A percentile compares a stretch with the other conserved stretches of the same genome.
Evolutionary conservation across 345 rosid species (phyloP).

Genomic region (Populus euphratica): DNA sequence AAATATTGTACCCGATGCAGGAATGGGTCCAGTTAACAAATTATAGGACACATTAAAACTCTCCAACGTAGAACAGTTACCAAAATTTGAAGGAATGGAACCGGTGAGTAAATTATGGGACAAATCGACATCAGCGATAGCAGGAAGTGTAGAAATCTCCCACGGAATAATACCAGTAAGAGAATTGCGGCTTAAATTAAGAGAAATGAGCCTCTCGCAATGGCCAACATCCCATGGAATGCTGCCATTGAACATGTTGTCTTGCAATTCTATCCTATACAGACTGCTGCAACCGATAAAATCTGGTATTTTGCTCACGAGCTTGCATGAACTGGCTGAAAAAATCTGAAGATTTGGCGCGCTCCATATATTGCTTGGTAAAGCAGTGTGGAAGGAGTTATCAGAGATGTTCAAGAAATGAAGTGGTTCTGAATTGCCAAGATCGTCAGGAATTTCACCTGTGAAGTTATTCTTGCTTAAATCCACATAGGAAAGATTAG

Average conservation of each 20-base stretch:
- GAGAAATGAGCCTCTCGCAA: slow-evolving; percentile 69
- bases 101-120: slow-evolving; percentile 77
- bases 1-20: slow-evolving; percentile 60
- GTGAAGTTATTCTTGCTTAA: slow-evolving; percentile 65
- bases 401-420: slow-evolving; percentile 73
- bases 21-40: slow-evolving; percentile 68
- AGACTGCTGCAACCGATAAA: slow-evolving; percentile 62
- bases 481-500: slow-evolving; percentile 66
- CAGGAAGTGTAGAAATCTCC: slow-evolving; percentile 75
- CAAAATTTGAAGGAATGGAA: slow-evolving; percentile 77
- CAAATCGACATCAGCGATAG: slow-evolving; percentile 69
- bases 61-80: slow-evolving; percentile 68
- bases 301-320: slow-evolving; percentile 63
- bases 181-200: slow-evolving; percentile 68
- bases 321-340: slow-evolving; percentile 55
- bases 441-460: slow-evolving; percentile 65
- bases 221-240: slow-evolving; percentile 83
- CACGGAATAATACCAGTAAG: slow-evolving; percentile 75
- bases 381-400: slow-evolving; percentile 43
- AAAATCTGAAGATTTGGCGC: slow-evolving; percentile 65
- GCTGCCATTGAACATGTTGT: slow-evolving; percentile 61
- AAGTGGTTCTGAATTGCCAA: slow-evolving; percentile 53
- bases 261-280: slow-evolving; percentile 77
- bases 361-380: slow-evolving; percentile 65
- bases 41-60: slow-evolving; percentile 82